Evolutionary conservation across 2,329 filamentous ascomycete species (phyloP).

Genomic region (Emergomyces pasteurianus): DNA sequence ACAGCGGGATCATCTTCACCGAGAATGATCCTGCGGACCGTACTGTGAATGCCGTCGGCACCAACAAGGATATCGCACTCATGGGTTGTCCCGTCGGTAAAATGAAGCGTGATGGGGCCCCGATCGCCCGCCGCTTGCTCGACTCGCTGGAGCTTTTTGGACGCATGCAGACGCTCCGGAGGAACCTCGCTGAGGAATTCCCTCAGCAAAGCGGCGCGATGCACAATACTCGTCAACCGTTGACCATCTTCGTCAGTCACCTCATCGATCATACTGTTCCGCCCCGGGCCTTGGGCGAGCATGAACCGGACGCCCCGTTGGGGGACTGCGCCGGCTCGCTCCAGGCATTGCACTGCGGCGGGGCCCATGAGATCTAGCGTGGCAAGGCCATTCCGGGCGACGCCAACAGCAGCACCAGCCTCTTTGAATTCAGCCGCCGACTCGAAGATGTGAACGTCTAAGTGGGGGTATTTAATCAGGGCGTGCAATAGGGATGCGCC

Average conservation of each 20-base stretch:
- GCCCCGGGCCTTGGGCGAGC: background rate
- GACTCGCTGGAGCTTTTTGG: background rate
- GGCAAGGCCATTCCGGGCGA: slow-evolving; percentile 28
- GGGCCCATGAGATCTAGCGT: slow-evolving; percentile 25
- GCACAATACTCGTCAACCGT: background rate
- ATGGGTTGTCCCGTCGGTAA: background rate
- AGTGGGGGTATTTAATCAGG: slow-evolving; percentile 22
- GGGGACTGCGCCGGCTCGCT: slow-evolving; percentile 17
- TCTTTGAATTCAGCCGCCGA: slow-evolving; percentile 21
- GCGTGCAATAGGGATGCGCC: slow-evolving; percentile 28
- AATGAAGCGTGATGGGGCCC: background rate
- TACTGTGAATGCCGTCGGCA: background rate
- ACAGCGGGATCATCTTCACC: background rate
- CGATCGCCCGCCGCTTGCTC: background rate
- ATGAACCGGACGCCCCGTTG: slow-evolving; percentile 11
- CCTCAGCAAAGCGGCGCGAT: background rate
- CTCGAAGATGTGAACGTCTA: slow-evolving; percentile 30
- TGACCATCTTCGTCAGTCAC: background rate
- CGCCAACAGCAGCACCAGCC: slow-evolving; percentile 28
- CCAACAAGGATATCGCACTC: background rate
- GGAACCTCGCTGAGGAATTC: background rate
- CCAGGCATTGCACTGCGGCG: background rate
- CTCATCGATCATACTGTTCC: background rate
- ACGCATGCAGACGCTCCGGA: background rate
- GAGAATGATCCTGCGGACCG: background rate